These are phyloP conservation scores for Amanita fuliginea DNA, from an alignment of 768 basidiomycete genomes.

Conservation along the genomic window DNA sequence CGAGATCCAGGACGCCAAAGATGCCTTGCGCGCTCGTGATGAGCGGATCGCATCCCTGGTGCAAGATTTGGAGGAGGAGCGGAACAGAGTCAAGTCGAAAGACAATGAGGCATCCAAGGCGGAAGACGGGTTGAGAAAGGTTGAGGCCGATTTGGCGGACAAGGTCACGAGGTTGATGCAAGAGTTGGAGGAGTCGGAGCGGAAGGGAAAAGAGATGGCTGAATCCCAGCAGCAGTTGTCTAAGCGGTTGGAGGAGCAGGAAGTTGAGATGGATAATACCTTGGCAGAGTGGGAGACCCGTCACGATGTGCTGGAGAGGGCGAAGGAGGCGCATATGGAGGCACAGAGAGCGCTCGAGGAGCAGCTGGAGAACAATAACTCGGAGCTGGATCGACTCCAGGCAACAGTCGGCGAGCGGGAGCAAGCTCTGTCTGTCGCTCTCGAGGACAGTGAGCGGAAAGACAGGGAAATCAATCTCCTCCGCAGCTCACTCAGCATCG, in stretches of 20 bases:
- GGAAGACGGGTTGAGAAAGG: background rate
- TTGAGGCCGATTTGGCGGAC: background rate
- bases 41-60: constrained; percentile 2
- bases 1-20: background rate
- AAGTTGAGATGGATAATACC: background rate
- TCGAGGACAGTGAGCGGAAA: background rate
- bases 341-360: background rate
- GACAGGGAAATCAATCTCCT: background rate
- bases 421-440: constrained; percentile 7
- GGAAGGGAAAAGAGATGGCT: background rate
- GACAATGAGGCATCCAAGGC: background rate
- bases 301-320: constrained; percentile 1
- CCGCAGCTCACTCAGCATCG: background rate
- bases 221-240: background rate
- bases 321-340: constrained; percentile 2
- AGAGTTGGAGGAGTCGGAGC: constrained; percentile 2
- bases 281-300: constrained; percentile 1
- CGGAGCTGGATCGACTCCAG: background rate
- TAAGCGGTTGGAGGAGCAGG: constrained; percentile 1
- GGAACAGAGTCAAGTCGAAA: background rate
- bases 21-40: constrained; percentile 2
- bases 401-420: constrained; percentile 2
- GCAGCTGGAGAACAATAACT: background rate
- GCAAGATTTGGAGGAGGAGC: constrained; percentile 1
- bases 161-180: background rate